Evolutionary conservation across 2,329 filamentous ascomycete species (phyloP).

Genomic region (Kalaharituber pfeilii): DNA sequence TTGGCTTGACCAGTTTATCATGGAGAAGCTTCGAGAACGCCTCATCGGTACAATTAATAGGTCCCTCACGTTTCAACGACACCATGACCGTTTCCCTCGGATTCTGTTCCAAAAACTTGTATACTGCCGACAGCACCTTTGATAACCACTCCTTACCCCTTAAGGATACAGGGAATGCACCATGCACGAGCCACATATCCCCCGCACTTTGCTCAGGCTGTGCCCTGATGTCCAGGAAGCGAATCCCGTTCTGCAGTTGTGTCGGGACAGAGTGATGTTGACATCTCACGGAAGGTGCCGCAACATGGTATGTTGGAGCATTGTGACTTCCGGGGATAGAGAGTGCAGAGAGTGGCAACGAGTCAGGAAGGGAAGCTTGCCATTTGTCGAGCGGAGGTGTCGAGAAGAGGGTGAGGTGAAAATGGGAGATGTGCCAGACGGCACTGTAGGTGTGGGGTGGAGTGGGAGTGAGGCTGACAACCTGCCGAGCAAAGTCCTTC

Average conservation of each 20-base stretch:
- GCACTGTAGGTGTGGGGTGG: conserved; percentile 25
- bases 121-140: conserved; percentile 51
- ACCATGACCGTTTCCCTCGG: conserved; percentile 70
- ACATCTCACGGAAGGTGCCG: conserved; percentile 82
- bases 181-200: conserved; percentile 67
- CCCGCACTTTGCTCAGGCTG: conserved; percentile 44
- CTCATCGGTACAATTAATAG: conserved; percentile 60
- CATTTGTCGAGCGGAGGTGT: conserved; percentile 52
- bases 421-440: conserved; percentile 28
- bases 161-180: conserved; percentile 72
- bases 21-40: conserved; percentile 59
- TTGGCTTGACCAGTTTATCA: conserved; percentile 47
- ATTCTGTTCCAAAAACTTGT: conserved; percentile 59
- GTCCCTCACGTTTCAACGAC: conserved; percentile 79
- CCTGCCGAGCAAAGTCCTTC: background rate
- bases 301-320: conserved; percentile 65
- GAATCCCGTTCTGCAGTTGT: conserved; percentile 77
- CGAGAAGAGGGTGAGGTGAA: conserved; percentile 45
- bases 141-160: conserved; percentile 50
- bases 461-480: background rate
- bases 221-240: conserved; percentile 85
- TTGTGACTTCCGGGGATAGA: conserved; percentile 95
- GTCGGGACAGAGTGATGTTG: conserved; percentile 60
- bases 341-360: conserved; percentile 57
- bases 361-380: conserved; percentile 62